Percentiles rank a stretch among this genome's conserved stretches.
Evolutionary conservation across 768 basidiomycete species (phyloP).

Genomic region (Trametopsis cervina): DNA sequence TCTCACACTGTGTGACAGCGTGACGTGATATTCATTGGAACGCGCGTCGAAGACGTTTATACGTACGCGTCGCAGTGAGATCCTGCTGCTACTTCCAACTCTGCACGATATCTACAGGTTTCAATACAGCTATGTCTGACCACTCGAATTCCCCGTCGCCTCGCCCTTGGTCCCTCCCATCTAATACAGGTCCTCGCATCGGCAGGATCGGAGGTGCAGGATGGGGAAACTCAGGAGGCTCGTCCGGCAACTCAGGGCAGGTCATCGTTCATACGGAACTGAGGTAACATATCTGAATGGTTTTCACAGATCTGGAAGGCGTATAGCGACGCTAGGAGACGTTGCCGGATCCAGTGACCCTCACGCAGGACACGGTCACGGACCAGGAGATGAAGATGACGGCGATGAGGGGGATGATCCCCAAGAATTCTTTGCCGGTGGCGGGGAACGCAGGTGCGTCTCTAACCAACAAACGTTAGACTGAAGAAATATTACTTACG

Average conservation of each 20-base stretch:
- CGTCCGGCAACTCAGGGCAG: background rate
- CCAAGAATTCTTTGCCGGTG: constrained; percentile 75
- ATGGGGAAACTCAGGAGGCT: constrained; percentile 12
- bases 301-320: constrained; percentile 15
- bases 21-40: too few species aligned
- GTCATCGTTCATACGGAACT: too few species aligned
- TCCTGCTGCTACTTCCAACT: too few species aligned
- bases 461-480: background rate
- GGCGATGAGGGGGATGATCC: constrained; percentile 43
- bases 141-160: too few species aligned
- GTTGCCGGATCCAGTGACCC: constrained; percentile 1
- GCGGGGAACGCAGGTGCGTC: constrained; percentile 84
- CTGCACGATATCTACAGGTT: too few species aligned
- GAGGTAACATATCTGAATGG: too few species aligned
- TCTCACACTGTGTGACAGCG: too few species aligned
- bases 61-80: too few species aligned
- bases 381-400: constrained; percentile 25
- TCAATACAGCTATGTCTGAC: too few species aligned
- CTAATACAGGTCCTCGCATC: constrained; percentile 12
- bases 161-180: too few species aligned
- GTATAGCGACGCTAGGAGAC: constrained; percentile 24
- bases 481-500: background rate
- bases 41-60: too few species aligned
- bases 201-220: constrained; percentile 20
- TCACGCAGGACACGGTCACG: constrained; percentile 11